Evolutionary conservation across 768 basidiomycete species (phyloP), one percentile per base, ranked within the genome.

Genomic region (Pulveroboletus sp.): DNA sequence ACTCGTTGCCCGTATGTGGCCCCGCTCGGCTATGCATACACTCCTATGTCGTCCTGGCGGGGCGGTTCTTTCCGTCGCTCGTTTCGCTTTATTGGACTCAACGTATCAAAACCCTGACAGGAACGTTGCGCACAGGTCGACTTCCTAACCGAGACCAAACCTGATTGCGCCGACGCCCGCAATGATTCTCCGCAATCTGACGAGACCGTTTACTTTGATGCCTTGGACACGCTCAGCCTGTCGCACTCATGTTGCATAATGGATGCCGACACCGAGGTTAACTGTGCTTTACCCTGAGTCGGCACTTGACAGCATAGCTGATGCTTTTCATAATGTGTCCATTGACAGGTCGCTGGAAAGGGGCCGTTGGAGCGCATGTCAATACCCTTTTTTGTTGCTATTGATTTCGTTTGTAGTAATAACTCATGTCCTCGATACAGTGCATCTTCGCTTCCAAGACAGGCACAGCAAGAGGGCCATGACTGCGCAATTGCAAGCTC

Each of bases 121-220:
- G 26, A 47, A 51, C 28, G n/a, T 51, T 5, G 2, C 37, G 26
- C 47, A 38, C 56, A 53, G 51, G 48, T 39, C 39, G 46, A 50
- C 36, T 39, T 46, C 38, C 41, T 32, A 38, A 27, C 39, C 12
- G 9, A 27, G 21, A n/a, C 31, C 26, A 44, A 26, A 27, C 32
- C 26, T 18, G 6, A 9, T 46, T 51, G 49, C 49, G 53, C 18
- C 37, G 47, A 50, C 21, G 32, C 47, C 3, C 14, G 15, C 15
- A 30, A 38, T 2, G 50, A 45, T 39, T 54, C 47, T 21, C 43
- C 53, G 4, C 21, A 14, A 17, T 62, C 65, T 1, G 43, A 49
- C 12, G 45, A 37, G 26, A 65, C 63, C 0, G 30, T 65, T n/a
- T 63, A 66, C 47, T 65, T 61, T 48, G 56, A 60, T 24, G 56